A percentile compares a stretch with the other conserved stretches of the same genome.
Evolutionary conservation across 1,139 yeast genomes (phyloP).

Genomic region (Kodamaea plutei): DNA sequence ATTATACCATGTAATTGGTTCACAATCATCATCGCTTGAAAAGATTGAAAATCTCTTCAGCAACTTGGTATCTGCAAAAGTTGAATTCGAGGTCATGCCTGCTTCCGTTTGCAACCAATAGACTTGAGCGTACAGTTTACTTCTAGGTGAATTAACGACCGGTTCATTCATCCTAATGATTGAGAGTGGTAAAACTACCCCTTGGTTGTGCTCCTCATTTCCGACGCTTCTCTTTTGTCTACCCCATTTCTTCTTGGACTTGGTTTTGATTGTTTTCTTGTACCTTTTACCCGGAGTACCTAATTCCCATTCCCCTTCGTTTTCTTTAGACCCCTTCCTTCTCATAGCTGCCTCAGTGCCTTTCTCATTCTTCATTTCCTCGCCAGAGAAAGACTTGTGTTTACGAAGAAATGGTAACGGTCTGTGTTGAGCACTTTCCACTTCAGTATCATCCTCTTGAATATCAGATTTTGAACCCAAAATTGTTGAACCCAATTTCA

Average conservation of each 20-base stretch:
- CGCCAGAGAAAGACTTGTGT: too few relatives aligned
- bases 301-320: not conserved
- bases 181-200: constrained; percentile 4
- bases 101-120: too few relatives aligned
- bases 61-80: too few relatives aligned
- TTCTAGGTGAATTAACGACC: not conserved
- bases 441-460: constrained; percentile 1
- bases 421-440: too few relatives aligned
- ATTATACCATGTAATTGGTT: constrained; percentile 47
- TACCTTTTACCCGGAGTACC: not conserved
- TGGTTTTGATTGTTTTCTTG: not conserved
- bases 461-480: not conserved
- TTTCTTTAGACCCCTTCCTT: constrained; percentile 1
- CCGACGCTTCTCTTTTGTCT: constrained; percentile 2
- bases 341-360: constrained; percentile 2
- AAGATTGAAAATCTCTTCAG: too few relatives aligned
- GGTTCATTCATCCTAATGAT: not conserved
- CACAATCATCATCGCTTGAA: constrained; percentile 25
- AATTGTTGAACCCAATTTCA: not conserved
- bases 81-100: too few relatives aligned
- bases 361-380: not conserved
- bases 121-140: too few relatives aligned
- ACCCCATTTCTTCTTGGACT: constrained; percentile 2
- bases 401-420: too few relatives aligned
- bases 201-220: constrained; percentile 3